Evolutionary conservation across 495 filamentous ascomycete species (phyloP), one percentile per base, ranked within the genome.

Genomic region (Penicillium roqueforti): DNA sequence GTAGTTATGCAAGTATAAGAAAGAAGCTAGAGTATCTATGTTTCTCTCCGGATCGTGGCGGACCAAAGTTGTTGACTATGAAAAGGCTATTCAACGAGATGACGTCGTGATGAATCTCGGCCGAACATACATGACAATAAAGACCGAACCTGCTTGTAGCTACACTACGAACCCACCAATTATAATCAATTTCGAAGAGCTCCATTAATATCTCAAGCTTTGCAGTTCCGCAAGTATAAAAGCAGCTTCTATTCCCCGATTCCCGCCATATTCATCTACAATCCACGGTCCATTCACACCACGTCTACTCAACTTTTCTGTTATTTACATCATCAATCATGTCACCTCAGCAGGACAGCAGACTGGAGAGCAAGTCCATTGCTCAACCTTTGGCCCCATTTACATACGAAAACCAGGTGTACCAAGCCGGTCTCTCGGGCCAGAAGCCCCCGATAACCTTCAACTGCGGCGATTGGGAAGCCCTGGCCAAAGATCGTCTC

Each of bases 381-480:
- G 2, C 32, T 14, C 13, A 36, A 4, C 32, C 22, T 23, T 23
- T 16, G 1, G 18, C 26, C 13, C 29, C 44, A 22, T 32, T 32
- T 22, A 47, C 46, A 11, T 48, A 76, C 61, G 69, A 67, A 52
- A 56, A 43, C 19, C 47, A 62, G 16, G 61, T 70, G 26, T 76
- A 71, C 55, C 39, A 53, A 29, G 50, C 62, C 11, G 73, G 73
- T 5, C 62, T 74, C 7, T 47, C 57, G 6, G 65, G 67, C 48
- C 45, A 68, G 40, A 63, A 58, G 11, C 70, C 73, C 0, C 44
- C 60, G 0, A 57, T 76, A 38, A 66, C 69, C 0, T 72, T 71
- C 55, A 52, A 75, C 36, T 44, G 69, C 2, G 29, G 41, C 2
- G 55, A 69, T 41, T 75, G 72, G 73, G 68, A 73, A 53, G 10